A percentile compares a stretch with the other conserved stretches of the same genome.
Conservation (phyloP, 257 asterid genomes). For the Przewalskia tangutica region DNA sequence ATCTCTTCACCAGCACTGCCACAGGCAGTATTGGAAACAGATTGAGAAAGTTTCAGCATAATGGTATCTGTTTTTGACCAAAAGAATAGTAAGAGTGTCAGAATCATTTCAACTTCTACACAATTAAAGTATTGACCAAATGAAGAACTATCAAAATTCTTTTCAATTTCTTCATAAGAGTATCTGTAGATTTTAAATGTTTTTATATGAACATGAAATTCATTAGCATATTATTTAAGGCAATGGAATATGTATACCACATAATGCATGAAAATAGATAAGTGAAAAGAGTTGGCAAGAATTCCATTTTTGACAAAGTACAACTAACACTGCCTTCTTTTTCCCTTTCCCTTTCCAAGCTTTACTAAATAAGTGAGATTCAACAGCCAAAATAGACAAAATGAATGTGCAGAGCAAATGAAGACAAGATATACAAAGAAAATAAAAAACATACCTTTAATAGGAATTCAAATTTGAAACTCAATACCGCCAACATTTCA, state of each 20-base stretch:
- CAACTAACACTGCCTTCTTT: not conserved
- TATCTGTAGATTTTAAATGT: not conserved
- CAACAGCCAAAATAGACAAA: not conserved
- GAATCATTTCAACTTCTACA: not conserved
- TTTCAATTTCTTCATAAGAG: not conserved
- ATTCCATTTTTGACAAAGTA: not conserved
- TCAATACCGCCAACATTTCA: not conserved
- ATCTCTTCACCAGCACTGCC: conserved; percentile 16
- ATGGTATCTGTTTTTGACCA: conserved; percentile 39
- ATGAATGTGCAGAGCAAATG: not conserved
- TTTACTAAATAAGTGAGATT: not conserved
- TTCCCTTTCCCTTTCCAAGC: not conserved
- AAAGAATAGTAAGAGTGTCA: conserved; percentile 11
- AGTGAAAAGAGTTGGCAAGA: not conserved
- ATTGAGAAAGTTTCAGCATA: conserved; percentile 37
- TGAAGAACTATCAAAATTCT: not conserved
- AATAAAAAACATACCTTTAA: not conserved
- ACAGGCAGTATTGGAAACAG: conserved; percentile 55
- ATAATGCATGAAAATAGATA: not conserved
- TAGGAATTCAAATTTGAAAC: not conserved
- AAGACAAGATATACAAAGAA: not conserved
- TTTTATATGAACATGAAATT: not conserved
- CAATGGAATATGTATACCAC: not conserved
- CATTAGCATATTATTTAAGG: not conserved
- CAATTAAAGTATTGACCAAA: not conserved